Conservation (phyloP, 2,329 filamentous ascomycete species). For the Knufia petricola region DNA sequence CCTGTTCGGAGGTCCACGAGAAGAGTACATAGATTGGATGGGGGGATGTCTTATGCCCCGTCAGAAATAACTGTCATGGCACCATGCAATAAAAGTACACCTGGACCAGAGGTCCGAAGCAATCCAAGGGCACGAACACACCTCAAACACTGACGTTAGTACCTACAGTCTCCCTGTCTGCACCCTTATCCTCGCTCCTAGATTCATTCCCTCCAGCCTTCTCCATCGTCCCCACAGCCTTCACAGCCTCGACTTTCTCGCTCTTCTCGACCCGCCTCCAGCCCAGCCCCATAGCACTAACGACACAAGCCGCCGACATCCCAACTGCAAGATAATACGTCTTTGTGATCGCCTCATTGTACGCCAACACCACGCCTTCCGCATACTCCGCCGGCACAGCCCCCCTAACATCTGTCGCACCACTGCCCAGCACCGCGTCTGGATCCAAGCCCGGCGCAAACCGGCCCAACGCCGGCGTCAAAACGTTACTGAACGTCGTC, state of each 20-base stretch:
- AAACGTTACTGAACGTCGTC: constrained; percentile 16
- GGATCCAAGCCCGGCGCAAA: constrained; percentile 14
- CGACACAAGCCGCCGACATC: constrained; percentile 3
- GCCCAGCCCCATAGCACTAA: constrained; percentile 13
- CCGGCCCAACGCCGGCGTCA: constrained; percentile 7
- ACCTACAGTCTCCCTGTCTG: too few species aligned
- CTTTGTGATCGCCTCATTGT: constrained; percentile 16
- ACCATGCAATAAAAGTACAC: too few species aligned
- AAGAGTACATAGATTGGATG: too few species aligned
- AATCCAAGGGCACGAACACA: too few species aligned
- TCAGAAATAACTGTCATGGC: too few species aligned
- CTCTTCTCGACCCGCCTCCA: constrained; percentile 13
- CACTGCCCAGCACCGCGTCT: constrained; percentile 12
- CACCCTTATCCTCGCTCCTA: too few species aligned
- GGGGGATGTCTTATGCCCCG: too few species aligned
- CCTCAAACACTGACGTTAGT: too few species aligned
- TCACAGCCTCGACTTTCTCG: background rate
- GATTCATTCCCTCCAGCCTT: too few species aligned
- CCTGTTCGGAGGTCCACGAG: too few species aligned
- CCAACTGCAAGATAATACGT: constrained; percentile 17
- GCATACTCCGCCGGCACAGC: constrained; percentile 9
- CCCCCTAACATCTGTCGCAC: constrained; percentile 15
- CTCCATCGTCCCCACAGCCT: too few species aligned
- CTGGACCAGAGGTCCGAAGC: too few species aligned
- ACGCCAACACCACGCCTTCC: constrained; percentile 13